Conservation (phyloP, 768 basidiomycete species). For the Pisolithus marmoratus region DNA sequence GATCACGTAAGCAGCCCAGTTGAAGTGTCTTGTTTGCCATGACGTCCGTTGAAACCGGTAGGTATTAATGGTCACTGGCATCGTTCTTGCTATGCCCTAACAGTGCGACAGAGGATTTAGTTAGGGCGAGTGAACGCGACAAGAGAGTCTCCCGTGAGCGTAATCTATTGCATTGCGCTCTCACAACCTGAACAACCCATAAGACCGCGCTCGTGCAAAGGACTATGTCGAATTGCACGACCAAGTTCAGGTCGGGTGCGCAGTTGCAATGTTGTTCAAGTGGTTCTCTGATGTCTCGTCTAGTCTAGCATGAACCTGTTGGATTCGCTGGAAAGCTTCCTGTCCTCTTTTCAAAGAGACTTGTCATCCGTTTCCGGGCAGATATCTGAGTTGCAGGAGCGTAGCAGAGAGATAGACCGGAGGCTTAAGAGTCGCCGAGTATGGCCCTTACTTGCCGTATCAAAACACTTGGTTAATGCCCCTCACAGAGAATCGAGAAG, state of each 20-base stretch:
- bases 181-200: background rate
- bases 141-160: conserved; percentile 13
- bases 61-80: background rate
- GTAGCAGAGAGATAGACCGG: conserved; percentile 87
- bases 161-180: background rate
- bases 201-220: conserved; percentile 38
- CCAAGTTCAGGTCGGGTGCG: conserved; percentile 67
- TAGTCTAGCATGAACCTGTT: conserved; percentile 85
- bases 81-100: background rate
- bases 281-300: conserved; percentile 2
- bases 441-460: conserved; percentile 19
- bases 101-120: background rate
- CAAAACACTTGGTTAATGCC: conserved; percentile 1
- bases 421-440: conserved; percentile 83
- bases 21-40: too few species aligned
- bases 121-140: background rate
- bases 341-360: conserved; percentile 94
- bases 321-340: conserved; percentile 83
- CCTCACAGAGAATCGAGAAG: conserved; percentile 74
- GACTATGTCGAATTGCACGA: conserved; percentile 88
- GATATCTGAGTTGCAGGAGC: conserved; percentile 87
- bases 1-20: background rate
- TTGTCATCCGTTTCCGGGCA: conserved; percentile 93
- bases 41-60: background rate
- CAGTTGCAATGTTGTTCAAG: background rate